Conservation (phyloP, 2,329 filamentous ascomycete genomes). For the Arachnopeziza araneosa region DNA sequence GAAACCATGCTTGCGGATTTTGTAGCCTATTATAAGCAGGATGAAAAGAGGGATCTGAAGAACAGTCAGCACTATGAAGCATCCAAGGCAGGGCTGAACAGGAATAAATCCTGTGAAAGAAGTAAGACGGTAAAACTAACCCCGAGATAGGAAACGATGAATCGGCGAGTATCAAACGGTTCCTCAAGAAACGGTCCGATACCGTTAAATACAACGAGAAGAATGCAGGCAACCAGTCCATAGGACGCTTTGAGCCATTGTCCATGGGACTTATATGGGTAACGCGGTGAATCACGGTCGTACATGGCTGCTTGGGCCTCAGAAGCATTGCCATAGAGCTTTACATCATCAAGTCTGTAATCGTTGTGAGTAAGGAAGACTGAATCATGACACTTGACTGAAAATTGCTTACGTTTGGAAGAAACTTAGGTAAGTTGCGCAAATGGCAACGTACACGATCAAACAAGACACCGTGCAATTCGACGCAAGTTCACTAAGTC, state of each 20-base stretch:
- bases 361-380: background rate
- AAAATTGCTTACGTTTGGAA: slow-evolving; percentile 31
- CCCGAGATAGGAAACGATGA: slow-evolving; percentile 37
- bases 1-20: slow-evolving; percentile 34
- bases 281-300: slow-evolving; percentile 32
- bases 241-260: slow-evolving; percentile 36
- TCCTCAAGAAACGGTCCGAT: slow-evolving; percentile 30
- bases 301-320: slow-evolving; percentile 33
- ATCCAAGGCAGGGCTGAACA: too few species aligned
- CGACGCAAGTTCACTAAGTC: slow-evolving; percentile 34
- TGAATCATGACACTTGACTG: background rate
- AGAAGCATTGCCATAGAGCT: slow-evolving; percentile 35
- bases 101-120: background rate
- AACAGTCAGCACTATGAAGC: background rate
- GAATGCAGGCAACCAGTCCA: slow-evolving; percentile 30
- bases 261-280: slow-evolving; percentile 36
- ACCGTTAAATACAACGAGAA: slow-evolving; percentile 34
- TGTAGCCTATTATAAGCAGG: slow-evolving; percentile 34
- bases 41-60: slow-evolving; percentile 33
- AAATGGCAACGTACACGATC: slow-evolving; percentile 37
- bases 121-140: slow-evolving; percentile 25
- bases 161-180: slow-evolving; percentile 33
- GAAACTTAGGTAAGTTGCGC: slow-evolving; percentile 36
- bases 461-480: slow-evolving; percentile 36
- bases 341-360: slow-evolving; percentile 34